Evolutionary conservation across 148 eudicot species (phyloP).

Genomic region (Dysphania ambrosioides): DNA sequence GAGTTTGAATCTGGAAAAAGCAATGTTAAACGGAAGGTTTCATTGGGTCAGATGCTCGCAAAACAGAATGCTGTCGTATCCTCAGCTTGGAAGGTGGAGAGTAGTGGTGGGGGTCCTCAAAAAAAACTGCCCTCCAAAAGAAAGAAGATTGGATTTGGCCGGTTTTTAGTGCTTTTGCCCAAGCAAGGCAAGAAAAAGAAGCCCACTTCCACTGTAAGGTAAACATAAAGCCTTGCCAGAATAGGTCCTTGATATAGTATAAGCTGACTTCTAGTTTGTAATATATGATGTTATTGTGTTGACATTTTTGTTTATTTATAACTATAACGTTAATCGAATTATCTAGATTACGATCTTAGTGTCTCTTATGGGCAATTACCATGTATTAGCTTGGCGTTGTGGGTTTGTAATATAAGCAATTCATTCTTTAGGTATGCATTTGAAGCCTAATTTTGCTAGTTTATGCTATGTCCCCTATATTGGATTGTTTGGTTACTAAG

Average conservation of each 20-base stretch:
- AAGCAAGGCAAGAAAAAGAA: slow-evolving; percentile 71
- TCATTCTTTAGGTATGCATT: slow-evolving; percentile 1
- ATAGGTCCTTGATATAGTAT: not conserved
- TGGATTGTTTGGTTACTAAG: no score
- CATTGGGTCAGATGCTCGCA: slow-evolving; percentile 82
- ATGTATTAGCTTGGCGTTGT: not conserved
- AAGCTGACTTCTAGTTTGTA: slow-evolving; percentile 5
- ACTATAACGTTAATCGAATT: slow-evolving; percentile 14
- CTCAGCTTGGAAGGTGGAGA: slow-evolving; percentile 41
- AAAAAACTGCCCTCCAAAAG: slow-evolving; percentile 49
- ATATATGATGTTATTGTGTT: not conserved
- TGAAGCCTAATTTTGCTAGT: not conserved
- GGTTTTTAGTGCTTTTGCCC: slow-evolving; percentile 55
- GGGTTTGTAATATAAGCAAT: slow-evolving; percentile 16
- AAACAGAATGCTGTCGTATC: slow-evolving; percentile 38
- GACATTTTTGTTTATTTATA: not conserved
- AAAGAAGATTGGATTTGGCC: slow-evolving; percentile 81
- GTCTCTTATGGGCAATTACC: not conserved
- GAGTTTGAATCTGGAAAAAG: slow-evolving; percentile 52
- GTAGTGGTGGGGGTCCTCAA: slow-evolving; percentile 29
- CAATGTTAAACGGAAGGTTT: slow-evolving; percentile 47
- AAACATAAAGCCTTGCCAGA: not conserved
- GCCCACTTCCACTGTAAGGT: slow-evolving; percentile 33
- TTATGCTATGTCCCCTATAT: not conserved
- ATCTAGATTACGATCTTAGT: not conserved